Evolutionary conservation across 2,329 filamentous ascomycete genomes (phyloP).

Genomic region (Aspergillus ochraceus): DNA sequence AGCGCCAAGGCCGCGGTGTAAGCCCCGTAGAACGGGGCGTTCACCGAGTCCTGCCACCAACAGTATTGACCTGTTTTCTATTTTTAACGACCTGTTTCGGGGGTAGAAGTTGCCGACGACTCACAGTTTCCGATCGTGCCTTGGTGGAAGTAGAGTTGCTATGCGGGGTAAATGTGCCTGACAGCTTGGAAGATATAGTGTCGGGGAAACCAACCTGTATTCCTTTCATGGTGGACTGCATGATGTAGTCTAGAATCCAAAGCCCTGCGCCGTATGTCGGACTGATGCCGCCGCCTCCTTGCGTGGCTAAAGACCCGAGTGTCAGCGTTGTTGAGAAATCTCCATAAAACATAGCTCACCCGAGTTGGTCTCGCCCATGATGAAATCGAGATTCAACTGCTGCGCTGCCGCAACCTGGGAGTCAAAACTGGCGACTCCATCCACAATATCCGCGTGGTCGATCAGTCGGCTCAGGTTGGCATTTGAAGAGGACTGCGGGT

Average conservation of each 20-base stretch:
- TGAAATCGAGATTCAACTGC: conserved; percentile 43
- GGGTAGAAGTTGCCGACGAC: conserved; percentile 8
- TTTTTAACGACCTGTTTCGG: background rate
- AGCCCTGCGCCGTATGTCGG: conserved; percentile 52
- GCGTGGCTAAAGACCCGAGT: conserved; percentile 29
- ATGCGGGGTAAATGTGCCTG: no score
- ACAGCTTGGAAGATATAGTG: no score
- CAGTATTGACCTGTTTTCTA: conserved; percentile 43
- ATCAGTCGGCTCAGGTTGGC: conserved; percentile 46
- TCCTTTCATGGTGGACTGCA: conserved; percentile 33
- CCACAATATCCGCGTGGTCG: conserved; percentile 45
- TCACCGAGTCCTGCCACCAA: conserved; percentile 52
- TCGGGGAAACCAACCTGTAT: conserved; percentile 19
- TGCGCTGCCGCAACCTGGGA: conserved; percentile 44
- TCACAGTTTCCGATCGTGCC: conserved; percentile 54
- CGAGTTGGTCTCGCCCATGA: conserved; percentile 54
- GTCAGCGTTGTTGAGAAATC: background rate
- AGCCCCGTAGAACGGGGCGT: conserved; percentile 55
- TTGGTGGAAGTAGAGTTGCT: conserved; percentile 50
- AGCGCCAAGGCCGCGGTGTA: conserved; percentile 50
- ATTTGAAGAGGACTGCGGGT: conserved; percentile 43
- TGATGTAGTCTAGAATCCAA: conserved; percentile 53
- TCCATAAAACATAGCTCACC: background rate
- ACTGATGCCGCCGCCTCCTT: conserved; percentile 42
- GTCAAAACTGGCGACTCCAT: conserved; percentile 42